Evolutionary conservation across 768 basidiomycete species (phyloP).

Genomic region (Roridomyces roridus): DNA sequence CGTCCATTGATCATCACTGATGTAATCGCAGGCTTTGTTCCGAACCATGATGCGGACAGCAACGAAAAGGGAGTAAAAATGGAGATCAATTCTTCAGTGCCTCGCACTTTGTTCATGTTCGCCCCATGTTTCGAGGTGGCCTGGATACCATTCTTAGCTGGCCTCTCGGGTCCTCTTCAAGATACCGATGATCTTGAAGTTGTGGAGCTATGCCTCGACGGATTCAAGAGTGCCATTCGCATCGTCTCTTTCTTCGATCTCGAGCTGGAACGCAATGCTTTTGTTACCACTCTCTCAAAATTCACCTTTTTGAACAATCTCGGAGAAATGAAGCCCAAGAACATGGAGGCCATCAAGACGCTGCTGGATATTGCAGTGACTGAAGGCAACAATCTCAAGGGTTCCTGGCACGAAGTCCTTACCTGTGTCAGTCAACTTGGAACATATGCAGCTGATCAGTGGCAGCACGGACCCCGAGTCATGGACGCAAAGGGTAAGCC

Average conservation of each 20-base stretch:
- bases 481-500: slow-evolving; percentile 80
- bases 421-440: slow-evolving; percentile 97
- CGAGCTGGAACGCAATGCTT: slow-evolving; percentile 97
- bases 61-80: slow-evolving; percentile 79
- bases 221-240: slow-evolving; percentile 95
- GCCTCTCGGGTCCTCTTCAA: slow-evolving; percentile 92
- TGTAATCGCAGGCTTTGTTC: slow-evolving; percentile 75
- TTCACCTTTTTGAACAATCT: slow-evolving; percentile 98
- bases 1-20: slow-evolving; percentile 11
- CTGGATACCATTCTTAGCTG: slow-evolving; percentile 98
- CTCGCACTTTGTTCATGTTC: slow-evolving; percentile 94
- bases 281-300: slow-evolving; percentile 94
- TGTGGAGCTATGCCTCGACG: slow-evolving; percentile 91
- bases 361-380: slow-evolving; percentile 93
- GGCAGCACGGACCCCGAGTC: slow-evolving; percentile 86
- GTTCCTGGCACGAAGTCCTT: slow-evolving; percentile 95
- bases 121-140: slow-evolving; percentile 99
- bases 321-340: slow-evolving; percentile 99
- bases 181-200: slow-evolving; percentile 94
- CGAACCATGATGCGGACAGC: slow-evolving; percentile 90
- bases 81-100: slow-evolving; percentile 95
- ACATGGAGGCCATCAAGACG: slow-evolving; percentile 98
- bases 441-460: slow-evolving; percentile 97
- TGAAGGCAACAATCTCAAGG: slow-evolving; percentile 97
- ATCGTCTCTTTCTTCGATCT: slow-evolving; percentile 98